These are phyloP conservation scores for Chimonanthus praecox DNA, from an alignment of 164 flowering plant species.

Conservation along the genomic window DNA sequence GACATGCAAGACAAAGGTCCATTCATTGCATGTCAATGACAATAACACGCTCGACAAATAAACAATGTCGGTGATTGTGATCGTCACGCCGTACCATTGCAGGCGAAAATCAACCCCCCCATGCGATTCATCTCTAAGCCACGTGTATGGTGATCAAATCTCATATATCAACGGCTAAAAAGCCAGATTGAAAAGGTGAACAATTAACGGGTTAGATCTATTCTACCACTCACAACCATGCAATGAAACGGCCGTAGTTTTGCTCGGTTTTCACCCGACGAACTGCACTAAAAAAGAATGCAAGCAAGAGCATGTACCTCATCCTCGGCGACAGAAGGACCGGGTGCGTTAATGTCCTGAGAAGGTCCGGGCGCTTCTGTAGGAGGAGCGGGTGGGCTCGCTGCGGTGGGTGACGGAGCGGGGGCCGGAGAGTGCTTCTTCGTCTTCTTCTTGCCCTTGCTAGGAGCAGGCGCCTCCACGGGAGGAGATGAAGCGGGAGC, in stretches of 20 bases:
- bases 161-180: too few species aligned
- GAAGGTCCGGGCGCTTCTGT: background rate
- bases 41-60: too few species aligned
- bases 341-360: background rate
- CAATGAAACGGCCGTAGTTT: background rate
- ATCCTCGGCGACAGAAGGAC: background rate
- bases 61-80: too few species aligned
- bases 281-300: background rate
- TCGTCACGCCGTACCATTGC: too few species aligned
- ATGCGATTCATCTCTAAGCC: too few species aligned
- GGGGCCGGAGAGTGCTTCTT: background rate
- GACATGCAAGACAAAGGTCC: too few species aligned
- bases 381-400: constrained; percentile 2
- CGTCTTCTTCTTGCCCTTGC: background rate
- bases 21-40: too few species aligned
- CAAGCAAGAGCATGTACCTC: background rate
- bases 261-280: background rate
- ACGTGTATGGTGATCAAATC: too few species aligned
- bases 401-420: background rate
- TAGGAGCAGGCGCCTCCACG: constrained; percentile 28
- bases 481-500: constrained; percentile 10
- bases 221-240: background rate
- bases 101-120: too few species aligned
- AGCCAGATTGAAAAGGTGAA: too few species aligned
- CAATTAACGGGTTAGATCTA: background rate